Evolutionary conservation across 1,284 basidiomycete genomes (phyloP), one percentile per base, ranked within the genome.

Genomic region (Boletellus dicymbophilus): DNA sequence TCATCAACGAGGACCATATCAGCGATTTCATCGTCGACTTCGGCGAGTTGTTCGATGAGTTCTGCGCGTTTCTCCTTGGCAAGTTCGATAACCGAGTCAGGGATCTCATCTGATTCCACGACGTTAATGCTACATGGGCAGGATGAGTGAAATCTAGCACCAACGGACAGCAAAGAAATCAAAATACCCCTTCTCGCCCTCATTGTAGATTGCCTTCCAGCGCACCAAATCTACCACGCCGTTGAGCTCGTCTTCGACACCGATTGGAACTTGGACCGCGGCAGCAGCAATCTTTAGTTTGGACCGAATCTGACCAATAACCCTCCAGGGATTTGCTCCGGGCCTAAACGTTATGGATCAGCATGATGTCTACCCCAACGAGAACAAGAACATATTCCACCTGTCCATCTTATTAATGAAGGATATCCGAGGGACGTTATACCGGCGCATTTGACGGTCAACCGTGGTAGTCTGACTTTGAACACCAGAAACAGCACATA

Each of bases 341-440:
- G 95, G 94, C 59, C 95, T 91, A 43, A 43, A 36, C 25, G 31
- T 51, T 38, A 55, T 12, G 55, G 20, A 1, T 49, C 25, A 33
- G 20, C 30, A 30, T 10, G 30, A n/a, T n/a, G n/a, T n/a, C n/a
- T n/a, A n/a, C n/a, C n/a, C n/a, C n/a, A n/a, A n/a, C n/a, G n/a
- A n/a, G n/a, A n/a, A n/a, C n/a, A 44, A 12, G 22, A 28, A 58
- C 61, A 37, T 1, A 2, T 31, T 54, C 11, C 42, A 88, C 88
- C 93, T 83, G 67, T 99, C 97, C 97, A 99, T 99, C 76, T 99
- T 99, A 77, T 99, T 99, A 68, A 99, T 89, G 68, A 99, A 99
- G 1, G 94, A 96, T 53, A 99, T 81, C 46, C 97, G 82, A 50
- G 97, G 97, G 53, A 99, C 94, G 59, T 88, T 87, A 68, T 99